Evolutionary conservation across 164 flowering plant species (phyloP).

Genomic region (Piper longum): DNA sequence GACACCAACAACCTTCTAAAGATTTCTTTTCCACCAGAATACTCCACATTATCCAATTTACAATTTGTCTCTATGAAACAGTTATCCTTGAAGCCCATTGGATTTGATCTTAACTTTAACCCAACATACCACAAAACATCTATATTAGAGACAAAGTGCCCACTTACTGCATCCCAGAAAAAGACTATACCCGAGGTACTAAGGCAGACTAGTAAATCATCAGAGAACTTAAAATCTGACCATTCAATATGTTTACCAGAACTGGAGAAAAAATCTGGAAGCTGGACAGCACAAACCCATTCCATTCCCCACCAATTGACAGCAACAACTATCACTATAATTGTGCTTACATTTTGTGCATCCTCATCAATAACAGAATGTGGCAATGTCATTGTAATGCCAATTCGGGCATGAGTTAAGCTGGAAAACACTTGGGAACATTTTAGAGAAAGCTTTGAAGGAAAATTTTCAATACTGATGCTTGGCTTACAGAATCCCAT

Average conservation of each 20-base stretch:
- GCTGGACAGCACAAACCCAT: conserved; percentile 63
- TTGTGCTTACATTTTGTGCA: conserved; percentile 13
- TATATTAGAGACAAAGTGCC: conserved; percentile 37
- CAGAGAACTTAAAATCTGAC: conserved; percentile 68
- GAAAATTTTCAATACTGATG: conserved; percentile 5
- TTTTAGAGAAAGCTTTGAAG: conserved; percentile 11
- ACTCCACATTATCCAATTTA: conserved; percentile 4
- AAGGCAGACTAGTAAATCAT: conserved; percentile 60
- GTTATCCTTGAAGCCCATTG: conserved; percentile 9
- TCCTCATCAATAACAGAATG: conserved; percentile 16
- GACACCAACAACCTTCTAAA: conserved; percentile 52
- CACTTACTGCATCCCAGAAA: conserved; percentile 41
- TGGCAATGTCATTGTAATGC: conserved; percentile 35
- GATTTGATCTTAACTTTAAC: conserved; percentile 11
- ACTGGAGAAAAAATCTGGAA: conserved; percentile 20
- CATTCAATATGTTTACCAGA: conserved; percentile 30
- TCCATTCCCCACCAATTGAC: conserved; percentile 46
- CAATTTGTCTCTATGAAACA: conserved; percentile 6
- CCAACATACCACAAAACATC: conserved; percentile 41
- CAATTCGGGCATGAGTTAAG: conserved; percentile 43
- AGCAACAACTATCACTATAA: conserved; percentile 37
- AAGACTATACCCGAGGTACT: conserved; percentile 42
- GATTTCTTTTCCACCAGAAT: conserved; percentile 15
- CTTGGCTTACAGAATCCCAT: conserved; percentile 4
- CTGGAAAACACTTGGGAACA: conserved; percentile 67